phyloP scores from a whole-genome alignment of 208 protist genomes.

The Acanthamoeba royreba region DNA sequence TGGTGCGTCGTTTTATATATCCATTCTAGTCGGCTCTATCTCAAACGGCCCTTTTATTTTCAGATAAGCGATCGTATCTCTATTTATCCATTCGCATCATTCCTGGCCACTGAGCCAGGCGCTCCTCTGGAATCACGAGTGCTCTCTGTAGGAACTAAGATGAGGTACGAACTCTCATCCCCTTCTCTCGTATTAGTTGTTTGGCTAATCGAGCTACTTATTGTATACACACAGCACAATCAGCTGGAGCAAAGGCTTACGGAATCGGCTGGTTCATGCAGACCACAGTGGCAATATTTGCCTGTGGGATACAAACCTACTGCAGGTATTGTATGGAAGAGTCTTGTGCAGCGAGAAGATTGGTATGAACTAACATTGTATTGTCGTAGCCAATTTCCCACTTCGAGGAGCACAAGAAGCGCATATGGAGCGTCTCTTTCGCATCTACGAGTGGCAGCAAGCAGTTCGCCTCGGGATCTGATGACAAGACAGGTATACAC shows the following conservation, averaged over 20 bases:
- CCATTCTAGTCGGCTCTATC: background rate
- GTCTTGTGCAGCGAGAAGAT: no score
- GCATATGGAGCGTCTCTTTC: background rate
- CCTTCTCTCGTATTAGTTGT: background rate
- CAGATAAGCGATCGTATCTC: background rate
- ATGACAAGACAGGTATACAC: background rate
- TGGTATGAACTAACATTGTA: no score
- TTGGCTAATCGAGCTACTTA: background rate
- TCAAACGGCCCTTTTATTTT: background rate
- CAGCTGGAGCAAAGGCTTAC: background rate
- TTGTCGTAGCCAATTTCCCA: background rate
- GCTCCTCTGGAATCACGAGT: background rate
- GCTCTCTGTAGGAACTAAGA: background rate
- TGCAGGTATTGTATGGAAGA: no score
- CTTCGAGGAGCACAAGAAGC: background rate
- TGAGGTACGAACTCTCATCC: background rate
- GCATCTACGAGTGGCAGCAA: background rate
- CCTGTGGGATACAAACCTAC: background rate
- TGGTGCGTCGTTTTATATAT: background rate
- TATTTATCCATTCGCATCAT: background rate
- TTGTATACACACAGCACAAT: background rate
- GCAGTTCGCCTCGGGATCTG: background rate
- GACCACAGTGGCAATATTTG: background rate
- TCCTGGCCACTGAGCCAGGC: background rate
- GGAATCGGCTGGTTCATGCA: background rate